phyloP scores from a whole-genome alignment of 257 asterid genomes.

The Solanum piurae region DNA sequence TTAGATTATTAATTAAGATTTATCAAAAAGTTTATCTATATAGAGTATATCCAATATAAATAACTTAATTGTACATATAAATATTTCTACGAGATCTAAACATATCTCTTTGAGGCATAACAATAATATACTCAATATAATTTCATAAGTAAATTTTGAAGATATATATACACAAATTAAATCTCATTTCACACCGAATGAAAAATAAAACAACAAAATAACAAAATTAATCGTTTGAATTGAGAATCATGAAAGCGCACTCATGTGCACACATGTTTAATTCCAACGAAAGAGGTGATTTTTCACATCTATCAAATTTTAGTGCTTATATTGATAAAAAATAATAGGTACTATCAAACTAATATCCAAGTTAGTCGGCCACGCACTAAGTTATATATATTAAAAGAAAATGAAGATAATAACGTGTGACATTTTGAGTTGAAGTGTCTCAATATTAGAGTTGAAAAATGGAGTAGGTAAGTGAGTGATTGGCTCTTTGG shows the following conservation, averaged over 20 bases:
- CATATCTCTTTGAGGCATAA: no score
- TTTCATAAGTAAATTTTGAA: no score
- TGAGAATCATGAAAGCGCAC: background rate
- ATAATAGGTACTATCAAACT: background rate
- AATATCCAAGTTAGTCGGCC: no score
- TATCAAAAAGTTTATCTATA: background rate
- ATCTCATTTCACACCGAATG: no score
- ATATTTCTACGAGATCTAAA: background rate
- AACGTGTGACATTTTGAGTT: background rate
- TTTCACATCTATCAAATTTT: background rate
- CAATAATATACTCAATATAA: no score
- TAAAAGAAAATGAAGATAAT: background rate
- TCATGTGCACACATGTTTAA: no score
- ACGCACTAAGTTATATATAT: no score
- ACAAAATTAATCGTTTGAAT: background rate
- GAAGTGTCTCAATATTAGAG: background rate
- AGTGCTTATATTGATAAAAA: rapidly evolving
- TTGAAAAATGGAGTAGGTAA: background rate
- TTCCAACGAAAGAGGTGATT: background rate
- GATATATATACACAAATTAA: no score
- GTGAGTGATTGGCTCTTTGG: background rate
- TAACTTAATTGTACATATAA: background rate
- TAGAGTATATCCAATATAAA: background rate
- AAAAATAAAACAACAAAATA: no score
- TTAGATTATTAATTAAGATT: background rate